Evolutionary conservation across 2,329 filamentous ascomycete genomes (phyloP), one percentile per base, ranked within the genome.

Genomic region (Talaromyces sp.): DNA sequence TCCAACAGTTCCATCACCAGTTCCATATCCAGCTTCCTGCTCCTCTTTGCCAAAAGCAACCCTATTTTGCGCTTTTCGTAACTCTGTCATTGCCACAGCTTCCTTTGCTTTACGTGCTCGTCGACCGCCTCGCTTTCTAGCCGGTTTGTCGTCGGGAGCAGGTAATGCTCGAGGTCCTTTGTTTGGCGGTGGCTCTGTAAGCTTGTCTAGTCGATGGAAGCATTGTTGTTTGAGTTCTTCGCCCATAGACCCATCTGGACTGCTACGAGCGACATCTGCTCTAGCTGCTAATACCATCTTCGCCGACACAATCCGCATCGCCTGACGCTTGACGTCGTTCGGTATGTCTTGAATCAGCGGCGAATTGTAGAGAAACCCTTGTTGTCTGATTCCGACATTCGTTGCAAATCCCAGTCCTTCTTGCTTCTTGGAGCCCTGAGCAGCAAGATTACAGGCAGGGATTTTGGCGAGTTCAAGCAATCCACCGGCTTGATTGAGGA

Each of bases 1-100:
- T 33, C 95, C 95, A 66, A 89, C 88, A 0, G 93, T 96, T 63
- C 87, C 87, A 70, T 97, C 93, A 60, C 93, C 92, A 0, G 87
- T 88, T 41, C 93, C 94, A 75, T 96, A 98, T 37, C 93, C 94
- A 1, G 95, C 89, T 78, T 99, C 95, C 72, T 88, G 89, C 78
- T 99, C 95, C 77, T 98, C 94, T 76, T 96, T 95, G 65, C 93
- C 93, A 73, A 99, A 99, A 0, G 89, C 92, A 86, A 99, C 90
- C 62, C 95, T 87, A 80, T 99, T 99, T 79, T 98, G 95, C 4
- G 93, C 93, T 77, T 98, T 97, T 69, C 93, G 89, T 35, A 99
- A 82, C 63, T 99, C 95, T 0, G 95, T 99, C 92, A 97, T 96
- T 66, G 95, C 94, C 7, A 92, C 92, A 3, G 94, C 93, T 78